Percentiles rank a stretch among this genome's conserved stretches.
Conservation (phyloP, 352 stramenopile genomes). For the Pythium folliculosum region DNA sequence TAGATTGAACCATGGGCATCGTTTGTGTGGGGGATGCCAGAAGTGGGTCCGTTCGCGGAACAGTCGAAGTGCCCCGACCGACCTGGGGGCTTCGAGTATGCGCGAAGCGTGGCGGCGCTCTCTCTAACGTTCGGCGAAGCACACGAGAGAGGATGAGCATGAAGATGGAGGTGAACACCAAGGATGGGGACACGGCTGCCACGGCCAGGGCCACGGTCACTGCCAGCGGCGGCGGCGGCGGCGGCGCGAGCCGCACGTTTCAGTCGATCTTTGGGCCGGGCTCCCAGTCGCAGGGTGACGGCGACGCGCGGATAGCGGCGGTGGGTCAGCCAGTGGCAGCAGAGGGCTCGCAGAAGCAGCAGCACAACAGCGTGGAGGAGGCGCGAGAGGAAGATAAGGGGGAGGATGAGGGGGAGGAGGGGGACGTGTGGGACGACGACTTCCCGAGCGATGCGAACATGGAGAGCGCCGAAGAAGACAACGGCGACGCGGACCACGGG, state of each 20-base stretch:
- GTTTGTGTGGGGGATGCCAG: conserved; percentile 4
- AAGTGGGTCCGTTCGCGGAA: conserved; percentile 27
- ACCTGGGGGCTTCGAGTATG: conserved; percentile 21
- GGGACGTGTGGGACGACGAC: conserved; percentile 61
- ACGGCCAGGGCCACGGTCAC: background rate
- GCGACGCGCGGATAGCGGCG: conserved; percentile 5
- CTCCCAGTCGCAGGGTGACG: conserved; percentile 3
- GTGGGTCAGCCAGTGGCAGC: too few species aligned
- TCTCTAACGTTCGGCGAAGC: conserved; percentile 1
- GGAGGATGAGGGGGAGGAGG: conserved; percentile 20
- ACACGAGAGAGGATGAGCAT: background rate
- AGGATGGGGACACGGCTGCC: background rate
- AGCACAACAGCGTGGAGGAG: too few species aligned
- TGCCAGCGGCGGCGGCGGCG: conserved; percentile 24
- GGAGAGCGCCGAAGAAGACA: conserved; percentile 19
- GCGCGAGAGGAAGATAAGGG: background rate
- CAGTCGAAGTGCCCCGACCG: conserved; percentile 21
- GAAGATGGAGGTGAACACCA: background rate
- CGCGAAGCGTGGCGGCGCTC: conserved; percentile 6
- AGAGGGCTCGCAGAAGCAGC: background rate
- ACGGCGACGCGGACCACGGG: background rate
- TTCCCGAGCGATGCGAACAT: conserved; percentile 17
- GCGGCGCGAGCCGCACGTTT: conserved; percentile 66
- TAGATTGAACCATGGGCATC: conserved; percentile 5
- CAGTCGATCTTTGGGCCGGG: conserved; percentile 56